These are phyloP conservation scores for Nyctanthes arbortristis DNA, from an alignment of 257 asterid genomes.

Conservation along the genomic window DNA sequence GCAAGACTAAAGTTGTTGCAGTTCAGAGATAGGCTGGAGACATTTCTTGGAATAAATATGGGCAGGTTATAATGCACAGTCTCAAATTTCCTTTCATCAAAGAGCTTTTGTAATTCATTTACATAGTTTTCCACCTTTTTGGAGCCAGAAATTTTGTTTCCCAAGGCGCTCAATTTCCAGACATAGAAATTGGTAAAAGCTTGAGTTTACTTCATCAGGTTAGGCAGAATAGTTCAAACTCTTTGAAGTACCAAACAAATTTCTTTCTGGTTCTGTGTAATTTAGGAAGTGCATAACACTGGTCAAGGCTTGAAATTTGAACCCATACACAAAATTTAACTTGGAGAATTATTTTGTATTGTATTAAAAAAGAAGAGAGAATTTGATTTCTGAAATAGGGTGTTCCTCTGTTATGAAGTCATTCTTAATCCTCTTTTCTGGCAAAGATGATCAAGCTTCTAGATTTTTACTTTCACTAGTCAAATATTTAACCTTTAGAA, in stretches of 20 bases:
- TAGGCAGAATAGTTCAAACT: neutral
- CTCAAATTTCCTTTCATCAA: slow-evolving; percentile 27
- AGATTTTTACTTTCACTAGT: neutral
- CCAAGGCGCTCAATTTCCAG: neutral
- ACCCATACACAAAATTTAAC: neutral
- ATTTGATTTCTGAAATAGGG: neutral
- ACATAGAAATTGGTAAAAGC: neutral
- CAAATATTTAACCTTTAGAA: neutral
- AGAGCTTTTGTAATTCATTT: slow-evolving; percentile 22
- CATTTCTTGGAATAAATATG: slow-evolving; percentile 93
- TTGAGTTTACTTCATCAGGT: slow-evolving; percentile 13
- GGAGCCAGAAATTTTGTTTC: slow-evolving; percentile 10
- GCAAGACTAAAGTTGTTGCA: slow-evolving; percentile 80
- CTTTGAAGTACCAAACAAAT: no score
- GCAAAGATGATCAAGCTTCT: neutral
- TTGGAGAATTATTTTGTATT: neutral
- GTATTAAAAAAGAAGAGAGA: neutral
- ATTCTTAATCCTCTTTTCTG: neutral
- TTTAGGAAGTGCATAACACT: no score
- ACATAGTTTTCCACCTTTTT: slow-evolving; percentile 12
- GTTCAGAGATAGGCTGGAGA: slow-evolving; percentile 84
- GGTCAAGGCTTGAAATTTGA: no score
- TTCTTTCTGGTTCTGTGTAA: no score
- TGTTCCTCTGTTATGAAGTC: neutral
- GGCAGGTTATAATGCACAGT: slow-evolving; percentile 73